A percentile compares a stretch with the other conserved stretches of the same genome.
Conservation (phyloP, 768 basidiomycete genomes). For the Myochromella boudieri region DNA sequence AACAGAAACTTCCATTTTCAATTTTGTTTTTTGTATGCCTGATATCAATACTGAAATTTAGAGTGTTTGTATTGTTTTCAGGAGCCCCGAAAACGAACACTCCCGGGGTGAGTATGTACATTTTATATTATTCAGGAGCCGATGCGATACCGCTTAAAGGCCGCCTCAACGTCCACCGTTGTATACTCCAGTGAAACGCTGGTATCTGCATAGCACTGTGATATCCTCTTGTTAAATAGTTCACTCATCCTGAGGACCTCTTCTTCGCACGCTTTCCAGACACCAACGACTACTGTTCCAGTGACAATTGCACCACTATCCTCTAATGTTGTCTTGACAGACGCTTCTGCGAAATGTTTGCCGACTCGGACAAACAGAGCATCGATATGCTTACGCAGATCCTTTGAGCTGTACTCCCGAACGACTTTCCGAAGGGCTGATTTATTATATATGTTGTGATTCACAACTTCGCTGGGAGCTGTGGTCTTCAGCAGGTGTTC, state of each 20-base stretch:
- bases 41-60: no score
- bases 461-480: conserved; percentile 71
- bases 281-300: conserved; percentile 72
- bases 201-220: conserved; percentile 76
- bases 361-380: conserved; percentile 87
- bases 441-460: conserved; percentile 74
- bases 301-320: conserved; percentile 53
- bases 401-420: conserved; percentile 85
- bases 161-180: conserved; percentile 68
- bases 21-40: no score
- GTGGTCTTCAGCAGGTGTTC: conserved; percentile 85
- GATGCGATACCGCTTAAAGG: conserved; percentile 69
- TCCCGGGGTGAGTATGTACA: neutral
- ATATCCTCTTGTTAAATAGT: conserved; percentile 64
- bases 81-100: no score
- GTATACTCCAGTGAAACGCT: conserved; percentile 76
- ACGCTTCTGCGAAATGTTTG: conserved; percentile 90
- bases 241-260: conserved; percentile 76
- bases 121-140: conserved; percentile 14
- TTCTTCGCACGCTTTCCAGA: conserved; percentile 91
- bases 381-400: conserved; percentile 87
- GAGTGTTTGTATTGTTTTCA: no score
- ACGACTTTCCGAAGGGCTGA: conserved; percentile 79
- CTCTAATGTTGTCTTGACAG: conserved; percentile 62
- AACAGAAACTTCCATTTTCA: no score